A percentile compares a stretch with the other conserved stretches of the same genome.
phyloP scores from a whole-genome alignment of 192 early-diverging fungal genomes.

The Kappamyces sp. region DNA sequence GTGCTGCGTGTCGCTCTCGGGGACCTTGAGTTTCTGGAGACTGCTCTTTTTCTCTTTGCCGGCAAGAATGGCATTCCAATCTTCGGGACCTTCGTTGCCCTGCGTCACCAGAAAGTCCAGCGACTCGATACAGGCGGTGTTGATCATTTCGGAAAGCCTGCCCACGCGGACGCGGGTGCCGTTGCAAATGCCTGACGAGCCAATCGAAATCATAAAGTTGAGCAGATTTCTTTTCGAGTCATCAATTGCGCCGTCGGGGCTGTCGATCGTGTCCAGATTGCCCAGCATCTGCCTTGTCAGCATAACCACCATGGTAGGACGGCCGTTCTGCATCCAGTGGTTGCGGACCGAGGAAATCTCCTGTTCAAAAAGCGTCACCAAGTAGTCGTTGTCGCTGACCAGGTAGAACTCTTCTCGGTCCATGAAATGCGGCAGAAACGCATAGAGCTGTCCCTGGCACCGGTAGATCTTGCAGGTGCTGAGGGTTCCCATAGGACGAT shows the following conservation, averaged over 20 bases:
- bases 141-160: constrained; percentile 69
- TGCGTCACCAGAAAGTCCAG: constrained; percentile 70
- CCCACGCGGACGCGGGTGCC: constrained; percentile 70
- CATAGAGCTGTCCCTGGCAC: constrained; percentile 73
- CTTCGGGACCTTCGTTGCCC: constrained; percentile 30
- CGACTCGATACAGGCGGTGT: constrained; percentile 69
- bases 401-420: constrained; percentile 82
- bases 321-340: constrained; percentile 65
- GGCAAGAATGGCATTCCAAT: constrained; percentile 40
- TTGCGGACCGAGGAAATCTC: constrained; percentile 69
- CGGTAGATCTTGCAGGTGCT: constrained; percentile 76
- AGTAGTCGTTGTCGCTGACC: constrained; percentile 77
- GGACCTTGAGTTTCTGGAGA: constrained; percentile 2
- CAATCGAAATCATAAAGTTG: constrained; percentile 79
- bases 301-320: constrained; percentile 72
- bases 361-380: constrained; percentile 70
- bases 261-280: constrained; percentile 24
- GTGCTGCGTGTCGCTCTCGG: not conserved
- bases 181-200: constrained; percentile 53
- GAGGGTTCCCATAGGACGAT: constrained; percentile 71
- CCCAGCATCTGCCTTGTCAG: constrained; percentile 79
- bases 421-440: constrained; percentile 84
- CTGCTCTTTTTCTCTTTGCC: constrained; percentile 21
- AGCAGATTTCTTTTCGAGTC: constrained; percentile 54
- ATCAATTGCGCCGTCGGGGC: constrained; percentile 20